Base-by-base conservation (phyloP, 2,329 filamentous ascomycete genomes). In the Neofusicoccum sp. region DNA sequence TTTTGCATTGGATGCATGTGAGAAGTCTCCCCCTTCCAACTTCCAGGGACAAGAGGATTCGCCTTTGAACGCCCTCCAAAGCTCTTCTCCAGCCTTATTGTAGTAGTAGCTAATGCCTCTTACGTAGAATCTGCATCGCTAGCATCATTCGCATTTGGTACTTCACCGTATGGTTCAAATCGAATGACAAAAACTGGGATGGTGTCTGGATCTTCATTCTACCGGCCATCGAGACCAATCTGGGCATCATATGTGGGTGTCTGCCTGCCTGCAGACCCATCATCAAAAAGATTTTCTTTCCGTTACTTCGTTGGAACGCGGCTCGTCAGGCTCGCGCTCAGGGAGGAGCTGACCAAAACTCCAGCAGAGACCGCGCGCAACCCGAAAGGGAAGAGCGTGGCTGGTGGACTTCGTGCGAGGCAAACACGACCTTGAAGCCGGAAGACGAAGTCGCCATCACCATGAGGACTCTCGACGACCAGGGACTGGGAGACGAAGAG, bases 231-330 rank as follows among this genome's bases (percentile, higher is more conserved):
- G 71, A 73, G 60, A 63, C 63, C 30, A 65, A 67, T 36, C 28
- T 71, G 4, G 71, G 67, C 20, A 71, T 73, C 7, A 64, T 66
- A 3, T 72, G 70, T 34, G 70, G 70, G 30, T 73, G 69, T 30
- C 65, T 73, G 1, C 70, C 70, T 2, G 67, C 67, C 24, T 70
- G 68, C 62, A 72, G 71, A 56, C 71, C 71, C 2, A 61, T 73
- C 11, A 58, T 73, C 60, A 24, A 65, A 20, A 40, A 40, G 20
- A 31, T 43, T 8, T 33, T 40, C 12, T 14, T n/a, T 2, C 51
- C n/a, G 2, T 31, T 47, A 11, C 24, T 56, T 16, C 51, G 51
- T 9, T 56, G 51, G 51, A 47, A 30, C 9, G 26, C 30, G 20
- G 26, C 24, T 12, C 44, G 44, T 14, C 24, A 11, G 6, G 24